Evolutionary conservation across 164 flowering plant species (phyloP).

Genomic region (Magnolia sinica): DNA sequence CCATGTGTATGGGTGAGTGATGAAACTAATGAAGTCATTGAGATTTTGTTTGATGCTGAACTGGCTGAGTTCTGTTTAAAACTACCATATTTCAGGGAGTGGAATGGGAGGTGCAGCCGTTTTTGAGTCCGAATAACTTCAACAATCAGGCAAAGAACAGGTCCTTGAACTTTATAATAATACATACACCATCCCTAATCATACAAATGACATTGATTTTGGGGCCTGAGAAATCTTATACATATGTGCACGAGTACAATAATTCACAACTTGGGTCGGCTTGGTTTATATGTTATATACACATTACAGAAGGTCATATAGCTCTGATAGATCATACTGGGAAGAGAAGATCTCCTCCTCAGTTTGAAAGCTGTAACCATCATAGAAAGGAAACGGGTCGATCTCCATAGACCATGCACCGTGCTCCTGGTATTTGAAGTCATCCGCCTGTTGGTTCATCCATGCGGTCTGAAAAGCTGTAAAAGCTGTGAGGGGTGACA

Average conservation of each 20-base stretch:
- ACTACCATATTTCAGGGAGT: not conserved
- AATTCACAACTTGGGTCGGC: not conserved
- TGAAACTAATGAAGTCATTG: not conserved
- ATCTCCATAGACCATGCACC: slow-evolving; percentile 31
- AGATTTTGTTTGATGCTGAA: not conserved
- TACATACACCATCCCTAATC: not conserved
- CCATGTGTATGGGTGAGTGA: slow-evolving; percentile 44
- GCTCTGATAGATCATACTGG: slow-evolving; percentile 27
- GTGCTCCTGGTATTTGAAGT: slow-evolving; percentile 13
- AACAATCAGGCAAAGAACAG: not conserved
- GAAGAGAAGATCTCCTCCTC: slow-evolving; percentile 26
- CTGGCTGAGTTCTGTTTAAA: not conserved
- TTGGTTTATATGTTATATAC: not conserved
- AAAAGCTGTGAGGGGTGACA: slow-evolving; percentile 10
- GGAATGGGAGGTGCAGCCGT: slow-evolving; percentile 12
- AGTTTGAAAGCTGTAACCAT: slow-evolving; percentile 15
- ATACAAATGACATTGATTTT: not conserved
- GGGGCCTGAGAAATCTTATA: not conserved
- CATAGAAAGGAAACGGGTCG: slow-evolving; percentile 16
- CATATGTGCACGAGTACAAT: not conserved
- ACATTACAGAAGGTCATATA: slow-evolving; percentile 9
- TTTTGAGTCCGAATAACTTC: slow-evolving; percentile 1
- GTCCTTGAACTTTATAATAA: not conserved
- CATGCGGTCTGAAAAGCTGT: slow-evolving; percentile 19
- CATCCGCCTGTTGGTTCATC: slow-evolving; percentile 6